A percentile compares a stretch with the other conserved stretches of the same genome.
Conservation (phyloP, 345 rosid genomes). For the Camelina sativa region DNA sequence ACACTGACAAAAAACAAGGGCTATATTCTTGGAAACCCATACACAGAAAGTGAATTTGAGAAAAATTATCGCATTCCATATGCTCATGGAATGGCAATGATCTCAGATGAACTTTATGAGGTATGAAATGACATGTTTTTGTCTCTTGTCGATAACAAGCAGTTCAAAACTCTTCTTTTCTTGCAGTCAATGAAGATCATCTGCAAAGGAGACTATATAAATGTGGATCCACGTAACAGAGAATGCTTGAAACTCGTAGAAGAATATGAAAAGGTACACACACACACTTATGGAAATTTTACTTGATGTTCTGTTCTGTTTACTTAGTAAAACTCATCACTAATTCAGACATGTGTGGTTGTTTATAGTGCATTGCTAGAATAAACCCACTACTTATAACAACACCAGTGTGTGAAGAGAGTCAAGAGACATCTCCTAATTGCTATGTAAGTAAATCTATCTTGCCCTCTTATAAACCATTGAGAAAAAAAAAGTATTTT, state of each 20-base stretch:
- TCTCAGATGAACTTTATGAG: slow-evolving; percentile 65
- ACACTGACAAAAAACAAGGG: slow-evolving; percentile 52
- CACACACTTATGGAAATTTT: slow-evolving; percentile 47
- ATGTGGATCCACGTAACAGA: slow-evolving; percentile 29
- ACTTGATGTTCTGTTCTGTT: slow-evolving; percentile 7
- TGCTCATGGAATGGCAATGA: slow-evolving; percentile 58
- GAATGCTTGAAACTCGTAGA: slow-evolving; percentile 35
- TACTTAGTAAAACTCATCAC: neutral
- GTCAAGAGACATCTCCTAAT: slow-evolving; percentile 34
- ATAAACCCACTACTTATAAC: neutral
- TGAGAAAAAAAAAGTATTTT: neutral
- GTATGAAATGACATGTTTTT: slow-evolving; percentile 32
- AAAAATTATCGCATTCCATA: slow-evolving; percentile 50
- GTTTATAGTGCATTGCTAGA: slow-evolving; percentile 10
- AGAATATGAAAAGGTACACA: slow-evolving; percentile 31
- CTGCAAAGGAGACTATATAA: slow-evolving; percentile 37
- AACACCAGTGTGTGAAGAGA: slow-evolving; percentile 12
- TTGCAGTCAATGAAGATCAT: slow-evolving; percentile 32
- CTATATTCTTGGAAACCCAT: slow-evolving; percentile 64
- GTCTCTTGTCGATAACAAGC: slow-evolving; percentile 3
- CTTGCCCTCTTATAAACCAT: slow-evolving; percentile 17
- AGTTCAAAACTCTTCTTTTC: neutral
- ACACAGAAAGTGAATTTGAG: slow-evolving; percentile 43
- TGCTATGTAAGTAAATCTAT: slow-evolving; percentile 37
- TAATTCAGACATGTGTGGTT: slow-evolving; percentile 7